Evolutionary conservation across 305 asterid genomes (phyloP), one percentile per base, ranked within the genome.

Genomic region (Euphrasia arctica): DNA sequence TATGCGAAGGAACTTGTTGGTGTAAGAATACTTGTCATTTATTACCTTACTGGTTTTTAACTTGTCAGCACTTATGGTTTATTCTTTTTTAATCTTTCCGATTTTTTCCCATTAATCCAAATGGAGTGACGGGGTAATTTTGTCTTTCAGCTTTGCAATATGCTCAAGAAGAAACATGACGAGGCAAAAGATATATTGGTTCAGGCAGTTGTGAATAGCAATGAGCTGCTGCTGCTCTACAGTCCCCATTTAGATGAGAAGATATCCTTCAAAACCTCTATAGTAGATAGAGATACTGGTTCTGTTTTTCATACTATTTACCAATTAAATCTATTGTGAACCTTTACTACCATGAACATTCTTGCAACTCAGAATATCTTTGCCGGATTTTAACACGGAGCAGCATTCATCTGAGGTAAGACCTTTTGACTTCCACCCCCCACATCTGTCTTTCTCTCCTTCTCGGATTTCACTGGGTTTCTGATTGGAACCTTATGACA

Each of bases 141-240:
- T 64, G 45, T 60, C 63, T 59, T 74, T 79, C 90, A 93, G 98
- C 88, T 93, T 54, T 86, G 95, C 82, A 76, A 69, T 81, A 86
- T 78, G 81, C 86, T 90, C 50, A 79, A 83, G 72, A 88, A 78
- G 85, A 90, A 78, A 58, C 80, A 79, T 10, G 95, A 90, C 51
- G 98, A 86, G 74, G 97, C 96, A 2, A 90, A 90, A 67, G 96
- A 90, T 48, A 25, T 84, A 58, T 49, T 90, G 72, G 95, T 81
- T 63, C 86, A 73, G 70, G 90, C 89, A 70, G 67, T 83, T 64
- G 87, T 93, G 70, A 90, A 78, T 84, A 90, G 76, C 86, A 90
- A 87, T 75, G 86, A 80, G 80, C 74, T 90, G 69, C 85, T 90
- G 74, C 62, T 93, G 89, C 90, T 93, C 77, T 78, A 84, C 69